Base-by-base conservation (phyloP, 2,329 filamentous ascomycete genomes). In the Hirsutella thompsonii region DNA sequence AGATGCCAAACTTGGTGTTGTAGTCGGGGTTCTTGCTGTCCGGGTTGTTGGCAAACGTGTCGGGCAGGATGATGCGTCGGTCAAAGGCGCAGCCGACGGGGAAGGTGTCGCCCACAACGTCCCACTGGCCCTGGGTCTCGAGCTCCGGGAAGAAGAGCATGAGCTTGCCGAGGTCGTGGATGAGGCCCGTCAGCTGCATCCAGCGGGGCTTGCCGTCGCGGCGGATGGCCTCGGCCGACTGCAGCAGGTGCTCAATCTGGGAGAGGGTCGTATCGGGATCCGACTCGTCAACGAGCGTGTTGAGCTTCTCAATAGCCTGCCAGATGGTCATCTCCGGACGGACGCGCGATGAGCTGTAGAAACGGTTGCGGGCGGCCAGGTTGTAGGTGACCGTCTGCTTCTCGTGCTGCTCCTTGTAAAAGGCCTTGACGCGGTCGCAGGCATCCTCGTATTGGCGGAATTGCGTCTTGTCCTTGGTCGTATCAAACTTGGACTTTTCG, bases 271-370 rank as follows among this genome's bases (percentile, higher is more conserved):
- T 94, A 65, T 94, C 87, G 2, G 88, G 88, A 66, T 94, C 88
- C 18, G 81, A 88, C 63, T 93, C 84, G 64, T 94, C 88, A 59
- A 94, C 83, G 40, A 94, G 74, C 0, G 83, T 87, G 72, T 94
- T 86, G 55, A 94, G 80, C 63, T 87, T 89, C 73, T 93, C 85
- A 65, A 94, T 92, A 18, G 88, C 88, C 59, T 93, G 71, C 88
- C 87, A 94, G 58, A 94, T 72, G 46, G 80, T 82, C 83, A 94
- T 86, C 60, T 83, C 72, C 14, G 81, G 77, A 41, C 70, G 65
- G 33, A 53, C 55, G 16, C 83, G 76, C 2, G 74, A 74, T 46
- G 79, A 74, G 48, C 70, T 71, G 60, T 79, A 49, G 53, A 66
- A 66, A 37, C 60, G 60, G 52, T 56, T 78, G 42, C 88, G 83